These are phyloP conservation scores for Corrigiola litoralis DNA, from an alignment of 179 eudicot genomes.

Conservation along the genomic window DNA sequence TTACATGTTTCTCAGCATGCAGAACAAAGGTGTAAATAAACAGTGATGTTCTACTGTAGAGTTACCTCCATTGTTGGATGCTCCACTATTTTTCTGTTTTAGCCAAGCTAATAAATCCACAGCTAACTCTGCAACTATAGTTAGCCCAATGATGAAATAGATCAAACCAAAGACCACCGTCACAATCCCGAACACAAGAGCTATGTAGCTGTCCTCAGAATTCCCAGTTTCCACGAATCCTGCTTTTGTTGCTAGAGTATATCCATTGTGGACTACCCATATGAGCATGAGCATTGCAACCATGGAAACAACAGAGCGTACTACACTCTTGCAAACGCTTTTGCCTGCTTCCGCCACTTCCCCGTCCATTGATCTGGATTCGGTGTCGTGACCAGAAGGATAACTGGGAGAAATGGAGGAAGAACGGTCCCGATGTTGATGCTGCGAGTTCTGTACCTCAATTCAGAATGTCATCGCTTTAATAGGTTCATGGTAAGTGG, in stretches of 20 bases:
- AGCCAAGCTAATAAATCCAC: slow-evolving; percentile 21
- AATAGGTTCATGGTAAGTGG: neutral
- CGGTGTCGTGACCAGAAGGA: neutral
- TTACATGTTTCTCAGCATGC: too few relatives aligned
- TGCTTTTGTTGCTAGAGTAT: slow-evolving; percentile 14
- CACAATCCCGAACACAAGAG: slow-evolving; percentile 27
- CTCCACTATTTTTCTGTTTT: slow-evolving; percentile 7
- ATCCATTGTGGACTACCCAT: slow-evolving; percentile 28
- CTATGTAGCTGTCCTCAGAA: slow-evolving; percentile 6
- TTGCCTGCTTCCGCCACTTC: neutral
- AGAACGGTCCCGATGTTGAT: neutral
- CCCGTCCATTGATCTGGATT: neutral
- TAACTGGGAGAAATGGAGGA: neutral
- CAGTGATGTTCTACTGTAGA: neutral
- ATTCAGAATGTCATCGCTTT: neutral
- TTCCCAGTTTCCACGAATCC: neutral
- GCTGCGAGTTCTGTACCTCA: neutral
- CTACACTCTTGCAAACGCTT: slow-evolving; percentile 8
- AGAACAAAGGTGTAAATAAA: neutral
- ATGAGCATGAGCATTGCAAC: slow-evolving; percentile 24
- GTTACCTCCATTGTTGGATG: slow-evolving; percentile 24
- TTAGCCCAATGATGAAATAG: slow-evolving; percentile 29
- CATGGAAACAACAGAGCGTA: slow-evolving; percentile 10
- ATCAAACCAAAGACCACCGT: slow-evolving; percentile 32
- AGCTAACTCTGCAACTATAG: slow-evolving; percentile 29